These are phyloP conservation scores for Vigna nakashimae DNA, from an alignment of 306 rosid genomes.

Conservation along the genomic window DNA sequence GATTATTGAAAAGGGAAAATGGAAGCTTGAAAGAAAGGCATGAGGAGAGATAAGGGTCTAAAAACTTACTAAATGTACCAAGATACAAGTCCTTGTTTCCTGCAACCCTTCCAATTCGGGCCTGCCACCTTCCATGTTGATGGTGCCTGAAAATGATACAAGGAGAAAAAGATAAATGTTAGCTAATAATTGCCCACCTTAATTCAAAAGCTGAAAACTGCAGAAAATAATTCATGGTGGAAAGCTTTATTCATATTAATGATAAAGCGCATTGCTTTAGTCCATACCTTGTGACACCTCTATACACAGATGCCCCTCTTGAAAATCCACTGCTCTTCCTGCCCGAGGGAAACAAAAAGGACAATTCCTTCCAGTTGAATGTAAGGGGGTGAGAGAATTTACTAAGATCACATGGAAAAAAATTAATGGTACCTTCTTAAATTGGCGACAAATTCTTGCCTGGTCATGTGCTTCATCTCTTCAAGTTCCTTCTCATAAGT, in stretches of 20 bases:
- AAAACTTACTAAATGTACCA: constrained; percentile 91
- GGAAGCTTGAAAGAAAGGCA: constrained; percentile 29
- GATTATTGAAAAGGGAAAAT: not conserved
- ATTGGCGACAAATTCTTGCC: constrained; percentile 98
- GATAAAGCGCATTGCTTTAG: constrained; percentile 48
- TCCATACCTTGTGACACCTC: constrained; percentile 99
- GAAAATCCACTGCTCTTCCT: constrained; percentile 99
- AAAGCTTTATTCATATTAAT: constrained; percentile 53
- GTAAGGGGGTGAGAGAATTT: constrained; percentile 6
- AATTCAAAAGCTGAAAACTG: constrained; percentile 62
- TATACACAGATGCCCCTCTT: constrained; percentile 98
- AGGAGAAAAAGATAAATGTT: constrained; percentile 45
- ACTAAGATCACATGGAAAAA: constrained; percentile 34
- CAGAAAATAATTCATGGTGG: constrained; percentile 56
- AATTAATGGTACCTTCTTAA: constrained; percentile 74
- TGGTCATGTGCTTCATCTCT: constrained; percentile 93
- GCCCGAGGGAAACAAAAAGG: constrained; percentile 42
- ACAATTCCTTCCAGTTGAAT: constrained; percentile 28
- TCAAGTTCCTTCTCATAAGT: constrained; percentile 89
- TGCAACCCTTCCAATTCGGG: constrained; percentile 96
- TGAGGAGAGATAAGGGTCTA: not conserved
- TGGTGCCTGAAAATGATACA: constrained; percentile 74
- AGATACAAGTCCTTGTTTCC: constrained; percentile 99
- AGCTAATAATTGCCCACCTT: constrained; percentile 49
- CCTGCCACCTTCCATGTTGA: constrained; percentile 99